Base-by-base conservation (phyloP, 805 yeast genomes). In the Spathaspora hagerdaliae region DNA sequence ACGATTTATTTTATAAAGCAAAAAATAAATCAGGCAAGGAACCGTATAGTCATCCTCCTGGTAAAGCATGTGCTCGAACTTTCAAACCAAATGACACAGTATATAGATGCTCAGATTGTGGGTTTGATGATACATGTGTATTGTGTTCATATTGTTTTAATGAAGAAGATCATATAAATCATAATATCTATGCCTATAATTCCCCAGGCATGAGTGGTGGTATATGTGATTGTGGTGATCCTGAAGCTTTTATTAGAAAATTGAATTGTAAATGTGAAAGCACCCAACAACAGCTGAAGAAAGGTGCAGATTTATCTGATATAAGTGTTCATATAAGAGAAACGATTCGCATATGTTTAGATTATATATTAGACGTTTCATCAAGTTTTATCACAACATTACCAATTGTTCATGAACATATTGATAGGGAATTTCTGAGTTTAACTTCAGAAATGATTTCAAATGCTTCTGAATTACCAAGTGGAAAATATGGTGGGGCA, bases 51-150 rank as follows among this genome's bases (percentile, higher is more conserved):
- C 77, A 72, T 35, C 87, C 86, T 45, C 58, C 64, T 2, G 83
- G 81, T n/a, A 75, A 83, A 53, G 80, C 82, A 14, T 87, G 96
- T 67, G 85, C 90, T 3, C 71, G 82, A 44, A 71, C 78, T 32
- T 81, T 87, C 52, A 74, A 71, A 35, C 55, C 61, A 3, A 85
- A 85, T 24, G 87, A 83, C 49, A 81, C 84, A 0, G 83, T 85
- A 15, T 87, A 83, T 58, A 69, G 88, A 45, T 87, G 96, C 57
- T 71, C 71, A 31, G 87, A 85, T 47, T 87, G 96, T 69, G 88
- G 87, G 0, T 78, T 75, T 49, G 96, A 87, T 62, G 81, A 80
- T 7, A 83, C 91, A 0, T 87, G 95, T 69, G 90, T 87, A 31
- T 59, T 87, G 27, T 87, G 96, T 63, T 78, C 75, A 10, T 67